Evolutionary conservation across 495 filamentous ascomycete species (phyloP).

Genomic region (Ascodesmis nigricans): DNA sequence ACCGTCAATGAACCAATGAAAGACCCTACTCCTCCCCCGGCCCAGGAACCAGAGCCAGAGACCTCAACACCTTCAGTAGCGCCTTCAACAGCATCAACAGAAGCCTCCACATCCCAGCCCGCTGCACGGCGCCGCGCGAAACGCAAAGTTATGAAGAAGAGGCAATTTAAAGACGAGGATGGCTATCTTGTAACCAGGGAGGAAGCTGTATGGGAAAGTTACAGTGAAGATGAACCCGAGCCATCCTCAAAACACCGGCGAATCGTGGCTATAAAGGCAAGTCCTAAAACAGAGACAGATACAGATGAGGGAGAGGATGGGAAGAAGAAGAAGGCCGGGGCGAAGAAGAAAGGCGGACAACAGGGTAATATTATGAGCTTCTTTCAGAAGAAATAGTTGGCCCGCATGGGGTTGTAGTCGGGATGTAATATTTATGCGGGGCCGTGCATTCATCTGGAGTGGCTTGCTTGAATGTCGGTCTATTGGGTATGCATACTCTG

Average conservation of each 20-base stretch:
- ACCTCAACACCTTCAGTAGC: too few species aligned
- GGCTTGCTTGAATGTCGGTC: too few species aligned
- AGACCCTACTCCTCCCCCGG: too few species aligned
- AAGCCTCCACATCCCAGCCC: neutral
- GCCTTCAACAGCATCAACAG: neutral
- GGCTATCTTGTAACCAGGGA: constrained; percentile 86
- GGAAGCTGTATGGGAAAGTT: constrained; percentile 81
- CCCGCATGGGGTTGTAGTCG: too few species aligned
- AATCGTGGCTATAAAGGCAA: too few species aligned
- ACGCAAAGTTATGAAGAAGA: constrained; percentile 72
- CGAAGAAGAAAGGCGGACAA: constrained; percentile 24
- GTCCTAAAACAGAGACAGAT: too few species aligned
- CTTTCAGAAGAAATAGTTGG: constrained; percentile 71
- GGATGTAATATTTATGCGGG: too few species aligned
- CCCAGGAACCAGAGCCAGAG: too few species aligned
- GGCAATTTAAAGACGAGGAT: constrained; percentile 73
- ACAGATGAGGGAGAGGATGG: constrained; percentile 24
- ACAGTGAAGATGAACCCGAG: constrained; percentile 74
- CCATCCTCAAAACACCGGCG: too few species aligned
- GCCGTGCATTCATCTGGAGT: too few species aligned
- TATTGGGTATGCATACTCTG: too few species aligned
- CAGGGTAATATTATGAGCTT: constrained; percentile 90
- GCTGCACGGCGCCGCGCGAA: constrained; percentile 44
- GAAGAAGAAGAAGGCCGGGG: constrained; percentile 45
- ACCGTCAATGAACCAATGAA: too few species aligned